Evolutionary conservation across 371 early-diverging fungal genomes (phyloP).

Genomic region (Circinella umbellata): DNA sequence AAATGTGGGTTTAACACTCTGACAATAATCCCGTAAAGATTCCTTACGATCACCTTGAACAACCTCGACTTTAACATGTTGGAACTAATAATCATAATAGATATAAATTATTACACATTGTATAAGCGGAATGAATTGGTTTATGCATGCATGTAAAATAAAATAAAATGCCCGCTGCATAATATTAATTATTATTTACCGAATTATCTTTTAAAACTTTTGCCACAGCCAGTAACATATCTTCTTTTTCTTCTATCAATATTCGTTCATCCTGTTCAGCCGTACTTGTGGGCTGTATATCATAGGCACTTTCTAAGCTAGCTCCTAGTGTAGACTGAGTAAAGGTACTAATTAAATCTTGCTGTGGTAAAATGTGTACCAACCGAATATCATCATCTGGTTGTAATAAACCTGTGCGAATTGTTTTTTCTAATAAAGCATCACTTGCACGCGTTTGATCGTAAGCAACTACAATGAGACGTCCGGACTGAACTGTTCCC

Average conservation of each 20-base stretch:
- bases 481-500: not conserved
- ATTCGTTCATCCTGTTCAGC: not conserved
- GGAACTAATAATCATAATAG: conserved; percentile 24
- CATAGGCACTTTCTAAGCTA: not conserved
- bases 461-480: conserved; percentile 13
- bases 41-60: conserved; percentile 41
- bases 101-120: no score
- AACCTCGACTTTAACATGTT: conserved; percentile 34
- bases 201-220: conserved; percentile 13
- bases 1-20: conserved; percentile 28
- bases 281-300: not conserved
- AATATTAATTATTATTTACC: conserved; percentile 4
- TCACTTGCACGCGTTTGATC: conserved; percentile 12
- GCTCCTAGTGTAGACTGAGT: not conserved
- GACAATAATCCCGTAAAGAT: conserved; percentile 39
- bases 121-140: no score
- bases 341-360: conserved; percentile 1
- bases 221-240: conserved; percentile 12
- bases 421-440: conserved; percentile 10
- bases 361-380: conserved; percentile 8
- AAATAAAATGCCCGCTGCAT: no score
- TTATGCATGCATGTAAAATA: no score
- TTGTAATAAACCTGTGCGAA: conserved; percentile 16
- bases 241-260: conserved; percentile 11
- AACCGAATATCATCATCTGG: conserved; percentile 12